phyloP scores from a whole-genome alignment of 169 alveolate genomes.

The Plasmodium yoelii region DNA sequence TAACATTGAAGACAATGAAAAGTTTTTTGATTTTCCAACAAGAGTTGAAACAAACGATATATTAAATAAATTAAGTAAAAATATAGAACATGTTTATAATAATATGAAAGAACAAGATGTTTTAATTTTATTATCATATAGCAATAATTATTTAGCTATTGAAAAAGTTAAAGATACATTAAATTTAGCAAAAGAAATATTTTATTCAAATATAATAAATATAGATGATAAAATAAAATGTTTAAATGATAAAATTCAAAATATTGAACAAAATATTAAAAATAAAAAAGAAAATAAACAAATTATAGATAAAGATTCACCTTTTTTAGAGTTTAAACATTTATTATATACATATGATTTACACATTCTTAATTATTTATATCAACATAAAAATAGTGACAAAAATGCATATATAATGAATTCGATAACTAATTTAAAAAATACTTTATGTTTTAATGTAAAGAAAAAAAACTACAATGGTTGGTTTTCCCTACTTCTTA shows the following conservation, averaged over 20 bases:
- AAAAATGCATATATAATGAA: slow-evolving; percentile 38
- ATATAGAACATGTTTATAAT: slow-evolving; percentile 45
- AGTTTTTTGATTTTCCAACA: slow-evolving; percentile 39
- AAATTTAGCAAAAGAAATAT: slow-evolving; percentile 56
- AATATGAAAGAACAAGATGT: slow-evolving; percentile 36
- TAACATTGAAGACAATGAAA: slow-evolving; percentile 34
- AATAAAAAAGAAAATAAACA: slow-evolving; percentile 17
- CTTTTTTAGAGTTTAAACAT: slow-evolving; percentile 15
- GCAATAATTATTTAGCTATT: slow-evolving; percentile 47
- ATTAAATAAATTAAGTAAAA: slow-evolving; percentile 47
- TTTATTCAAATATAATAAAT: slow-evolving; percentile 18
- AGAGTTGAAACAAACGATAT: slow-evolving; percentile 57
- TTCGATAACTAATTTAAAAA: slow-evolving; percentile 31
- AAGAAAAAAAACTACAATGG: slow-evolving; percentile 41
- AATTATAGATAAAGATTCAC: background rate
- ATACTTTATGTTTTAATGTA: slow-evolving; percentile 6
- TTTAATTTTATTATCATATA: slow-evolving; percentile 50
- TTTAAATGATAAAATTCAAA: slow-evolving; percentile 23
- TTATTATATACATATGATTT: slow-evolving; percentile 35
- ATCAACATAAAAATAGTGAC: slow-evolving; percentile 41
- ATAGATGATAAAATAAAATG: slow-evolving; percentile 28
- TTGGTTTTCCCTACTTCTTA: slow-evolving; percentile 66
- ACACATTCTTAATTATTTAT: slow-evolving; percentile 23
- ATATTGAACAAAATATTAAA: slow-evolving; percentile 17
- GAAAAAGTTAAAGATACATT: slow-evolving; percentile 66